A percentile compares a stretch with the other conserved stretches of the same genome.
Conservation (phyloP, 2,329 filamentous ascomycete species). For the Fusarium goolgardi region DNA sequence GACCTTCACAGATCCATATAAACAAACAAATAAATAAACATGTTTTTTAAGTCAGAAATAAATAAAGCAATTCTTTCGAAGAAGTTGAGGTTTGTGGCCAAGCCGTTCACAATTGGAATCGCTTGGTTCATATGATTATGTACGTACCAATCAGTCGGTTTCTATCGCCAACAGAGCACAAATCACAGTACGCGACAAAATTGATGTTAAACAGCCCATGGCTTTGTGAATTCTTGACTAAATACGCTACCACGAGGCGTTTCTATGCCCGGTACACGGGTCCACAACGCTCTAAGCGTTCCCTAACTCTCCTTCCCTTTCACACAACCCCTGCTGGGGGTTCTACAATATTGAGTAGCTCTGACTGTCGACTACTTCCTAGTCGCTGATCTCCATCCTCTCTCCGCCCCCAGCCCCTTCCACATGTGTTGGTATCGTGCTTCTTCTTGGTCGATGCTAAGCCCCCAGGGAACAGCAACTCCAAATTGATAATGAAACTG, state of each 20-base stretch:
- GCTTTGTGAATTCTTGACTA: slow-evolving; percentile 43
- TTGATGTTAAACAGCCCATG: slow-evolving; percentile 42
- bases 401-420: slow-evolving; percentile 24
- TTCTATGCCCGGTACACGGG: slow-evolving; percentile 38
- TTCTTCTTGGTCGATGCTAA: slow-evolving; percentile 41
- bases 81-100: neutral
- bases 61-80: slow-evolving; percentile 23
- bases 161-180: slow-evolving; percentile 21
- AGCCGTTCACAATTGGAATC: neutral
- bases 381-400: slow-evolving; percentile 35
- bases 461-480: slow-evolving; percentile 43
- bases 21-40: slow-evolving; percentile 41
- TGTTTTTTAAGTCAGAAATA: slow-evolving; percentile 10
- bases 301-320: slow-evolving; percentile 24
- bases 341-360: slow-evolving; percentile 8
- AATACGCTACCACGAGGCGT: slow-evolving; percentile 43
- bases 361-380: slow-evolving; percentile 20
- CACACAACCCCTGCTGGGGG: slow-evolving; percentile 20
- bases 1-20: slow-evolving; percentile 43
- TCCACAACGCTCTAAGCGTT: slow-evolving; percentile 31
- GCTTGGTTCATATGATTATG: slow-evolving; percentile 24
- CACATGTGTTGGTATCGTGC: slow-evolving; percentile 46
- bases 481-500: slow-evolving; percentile 41
- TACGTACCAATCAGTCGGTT: slow-evolving; percentile 25
- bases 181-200: slow-evolving; percentile 36